These are phyloP conservation scores for Hirsutella minnesotensis DNA, from an alignment of 2,329 filamentous ascomycete genomes.

Conservation along the genomic window DNA sequence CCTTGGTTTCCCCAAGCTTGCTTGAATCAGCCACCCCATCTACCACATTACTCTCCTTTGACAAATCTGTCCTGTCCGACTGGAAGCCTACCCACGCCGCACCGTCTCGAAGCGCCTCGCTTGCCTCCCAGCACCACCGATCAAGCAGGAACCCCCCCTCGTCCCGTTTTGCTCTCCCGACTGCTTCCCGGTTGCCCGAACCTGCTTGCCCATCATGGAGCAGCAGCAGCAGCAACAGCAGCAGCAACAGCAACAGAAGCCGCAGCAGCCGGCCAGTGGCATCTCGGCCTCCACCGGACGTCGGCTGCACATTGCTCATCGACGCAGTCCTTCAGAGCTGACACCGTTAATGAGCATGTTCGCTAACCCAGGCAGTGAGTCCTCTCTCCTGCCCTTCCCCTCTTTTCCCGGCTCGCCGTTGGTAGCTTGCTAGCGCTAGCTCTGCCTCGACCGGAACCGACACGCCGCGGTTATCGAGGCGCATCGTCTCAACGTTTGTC, in stretches of 20 bases:
- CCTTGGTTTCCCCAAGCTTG: slow-evolving; percentile 22
- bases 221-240: slow-evolving; percentile 35
- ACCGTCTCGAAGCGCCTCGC: background rate
- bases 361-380: slow-evolving; percentile 52
- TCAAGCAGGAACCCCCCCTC: slow-evolving; percentile 13
- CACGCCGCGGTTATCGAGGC: no score
- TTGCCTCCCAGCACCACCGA: slow-evolving; percentile 8
- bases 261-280: slow-evolving; percentile 39
- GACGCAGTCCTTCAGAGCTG: slow-evolving; percentile 91
- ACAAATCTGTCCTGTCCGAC: slow-evolving; percentile 7
- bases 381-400: slow-evolving; percentile 5
- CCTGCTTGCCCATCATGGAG: slow-evolving; percentile 46
- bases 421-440: background rate
- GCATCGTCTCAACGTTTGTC: background rate
- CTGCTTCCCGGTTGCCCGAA: slow-evolving; percentile 20
- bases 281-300: slow-evolving; percentile 69
- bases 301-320: slow-evolving; percentile 92
- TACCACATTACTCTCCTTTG: background rate
- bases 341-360: slow-evolving; percentile 96
- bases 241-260: slow-evolving; percentile 37
- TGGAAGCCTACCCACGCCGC: no score
- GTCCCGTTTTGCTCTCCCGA: slow-evolving; percentile 29
- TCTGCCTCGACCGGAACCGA: background rate
- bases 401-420: background rate
- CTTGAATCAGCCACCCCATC: background rate